phyloP scores from a whole-genome alignment of 140 eudicot species.

The Anethum foeniculum region DNA sequence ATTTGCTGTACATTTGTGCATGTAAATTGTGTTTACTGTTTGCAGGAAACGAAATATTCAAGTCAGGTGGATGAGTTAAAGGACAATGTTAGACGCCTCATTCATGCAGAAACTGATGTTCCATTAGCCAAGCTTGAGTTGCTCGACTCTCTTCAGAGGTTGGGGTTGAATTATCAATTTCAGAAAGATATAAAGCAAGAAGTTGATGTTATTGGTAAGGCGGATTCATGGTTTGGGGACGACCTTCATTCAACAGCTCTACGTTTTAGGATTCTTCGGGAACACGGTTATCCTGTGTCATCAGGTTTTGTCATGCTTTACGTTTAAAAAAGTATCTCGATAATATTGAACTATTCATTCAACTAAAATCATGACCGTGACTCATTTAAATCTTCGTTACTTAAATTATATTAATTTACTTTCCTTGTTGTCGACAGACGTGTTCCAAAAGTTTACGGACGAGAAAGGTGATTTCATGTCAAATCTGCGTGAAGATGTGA shows the following conservation, averaged over 20 bases:
- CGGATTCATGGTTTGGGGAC: neutral
- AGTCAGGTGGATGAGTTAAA: neutral
- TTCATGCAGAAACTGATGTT: neutral
- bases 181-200: neutral
- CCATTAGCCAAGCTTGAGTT: neutral
- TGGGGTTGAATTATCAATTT: neutral
- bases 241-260: slow-evolving; percentile 1
- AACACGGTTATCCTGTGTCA: neutral
- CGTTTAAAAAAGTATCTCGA: too few relatives aligned
- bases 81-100: neutral
- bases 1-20: neutral
- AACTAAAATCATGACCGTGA: neutral
- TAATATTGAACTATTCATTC: neutral
- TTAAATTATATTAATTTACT: neutral
- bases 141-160: neutral
- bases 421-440: neutral
- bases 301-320: slow-evolving; percentile 1
- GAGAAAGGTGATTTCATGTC: neutral
- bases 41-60: neutral
- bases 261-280: neutral
- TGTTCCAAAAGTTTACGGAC: neutral
- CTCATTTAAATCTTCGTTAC: neutral
- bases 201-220: neutral
- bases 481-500: neutral
- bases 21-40: neutral